phyloP scores from a whole-genome alignment of 306 rosid species.

The Cucumis sativus region DNA sequence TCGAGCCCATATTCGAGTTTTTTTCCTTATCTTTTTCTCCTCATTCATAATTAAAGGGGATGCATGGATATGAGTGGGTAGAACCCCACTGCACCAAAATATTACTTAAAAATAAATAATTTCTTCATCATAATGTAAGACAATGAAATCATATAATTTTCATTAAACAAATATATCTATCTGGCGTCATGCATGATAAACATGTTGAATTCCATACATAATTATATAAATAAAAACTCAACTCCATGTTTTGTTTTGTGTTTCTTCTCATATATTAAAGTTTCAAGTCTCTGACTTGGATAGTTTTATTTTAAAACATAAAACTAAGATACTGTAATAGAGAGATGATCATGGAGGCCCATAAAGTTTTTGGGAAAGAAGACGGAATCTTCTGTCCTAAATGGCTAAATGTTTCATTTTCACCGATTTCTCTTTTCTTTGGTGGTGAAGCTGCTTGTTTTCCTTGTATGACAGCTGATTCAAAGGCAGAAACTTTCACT shows the following conservation, averaged over 20 bases:
- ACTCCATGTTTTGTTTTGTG: not conserved
- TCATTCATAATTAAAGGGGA: too few species aligned
- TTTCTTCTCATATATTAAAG: not conserved
- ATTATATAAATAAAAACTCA: not conserved
- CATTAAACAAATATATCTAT: not conserved
- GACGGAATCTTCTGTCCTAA: not conserved
- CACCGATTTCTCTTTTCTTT: not conserved
- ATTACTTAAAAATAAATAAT: not conserved
- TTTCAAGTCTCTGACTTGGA: not conserved
- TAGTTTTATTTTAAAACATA: not conserved
- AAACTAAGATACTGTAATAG: not conserved
- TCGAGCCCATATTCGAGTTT: too few species aligned
- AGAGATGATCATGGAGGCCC: slow-evolving; percentile 2
- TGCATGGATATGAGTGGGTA: too few species aligned
- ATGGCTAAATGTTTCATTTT: slow-evolving; percentile 1
- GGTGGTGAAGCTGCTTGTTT: slow-evolving; percentile 2
- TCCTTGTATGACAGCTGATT: slow-evolving; percentile 3
- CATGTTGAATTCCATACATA: not conserved
- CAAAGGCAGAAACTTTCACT: slow-evolving; percentile 20
- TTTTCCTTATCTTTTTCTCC: too few species aligned
- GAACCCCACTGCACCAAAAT: too few species aligned
- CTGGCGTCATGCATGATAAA: slow-evolving; percentile 1
- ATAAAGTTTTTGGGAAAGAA: not conserved
- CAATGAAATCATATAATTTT: not conserved
- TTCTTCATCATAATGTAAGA: not conserved